Percentiles rank a stretch among this genome's conserved stretches.
These are phyloP conservation scores for Kodamaea nitidulidarum DNA, from an alignment of 805 yeast species.

Conservation along the genomic window DNA sequence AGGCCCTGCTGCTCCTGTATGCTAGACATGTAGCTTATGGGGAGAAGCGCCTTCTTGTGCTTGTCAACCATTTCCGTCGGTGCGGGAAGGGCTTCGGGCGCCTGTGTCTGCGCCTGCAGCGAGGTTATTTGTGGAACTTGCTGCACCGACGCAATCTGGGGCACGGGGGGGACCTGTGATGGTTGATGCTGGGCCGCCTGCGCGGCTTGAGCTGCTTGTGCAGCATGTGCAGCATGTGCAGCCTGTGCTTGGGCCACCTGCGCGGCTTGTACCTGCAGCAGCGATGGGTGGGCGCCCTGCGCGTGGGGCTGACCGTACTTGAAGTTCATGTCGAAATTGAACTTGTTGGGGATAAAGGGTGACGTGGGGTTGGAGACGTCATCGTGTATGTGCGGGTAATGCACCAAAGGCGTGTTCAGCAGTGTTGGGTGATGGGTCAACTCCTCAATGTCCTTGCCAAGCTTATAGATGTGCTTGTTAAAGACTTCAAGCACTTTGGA, in stretches of 20 bases:
- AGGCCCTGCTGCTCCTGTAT: neutral
- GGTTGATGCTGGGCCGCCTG: constrained; percentile 1
- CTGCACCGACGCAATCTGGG: too few relatives aligned
- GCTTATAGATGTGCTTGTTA: constrained; percentile 16
- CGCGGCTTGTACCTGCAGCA: constrained; percentile 1
- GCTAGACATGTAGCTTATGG: neutral
- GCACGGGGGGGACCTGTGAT: neutral
- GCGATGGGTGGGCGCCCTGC: too few relatives aligned
- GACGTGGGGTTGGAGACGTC: constrained; percentile 15
- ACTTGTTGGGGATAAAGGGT: constrained; percentile 15
- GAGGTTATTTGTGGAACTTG: too few relatives aligned
- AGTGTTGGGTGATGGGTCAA: constrained; percentile 8
- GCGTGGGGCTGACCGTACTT: constrained; percentile 4
- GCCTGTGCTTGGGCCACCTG: neutral
- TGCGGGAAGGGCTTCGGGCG: neutral
- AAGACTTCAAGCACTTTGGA: constrained; percentile 18
- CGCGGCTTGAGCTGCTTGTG: too few relatives aligned
- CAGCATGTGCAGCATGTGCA: too few relatives aligned
- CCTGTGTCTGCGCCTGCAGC: constrained; percentile 1
- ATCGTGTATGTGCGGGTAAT: constrained; percentile 6
- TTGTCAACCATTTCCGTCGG: neutral
- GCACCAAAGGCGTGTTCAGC: constrained; percentile 3
- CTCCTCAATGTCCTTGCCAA: constrained; percentile 22
- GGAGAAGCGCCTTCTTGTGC: neutral
- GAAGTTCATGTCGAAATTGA: constrained; percentile 16